Base-by-base conservation (phyloP, 768 basidiomycete species). In the Sporobolomyces roseus region DNA sequence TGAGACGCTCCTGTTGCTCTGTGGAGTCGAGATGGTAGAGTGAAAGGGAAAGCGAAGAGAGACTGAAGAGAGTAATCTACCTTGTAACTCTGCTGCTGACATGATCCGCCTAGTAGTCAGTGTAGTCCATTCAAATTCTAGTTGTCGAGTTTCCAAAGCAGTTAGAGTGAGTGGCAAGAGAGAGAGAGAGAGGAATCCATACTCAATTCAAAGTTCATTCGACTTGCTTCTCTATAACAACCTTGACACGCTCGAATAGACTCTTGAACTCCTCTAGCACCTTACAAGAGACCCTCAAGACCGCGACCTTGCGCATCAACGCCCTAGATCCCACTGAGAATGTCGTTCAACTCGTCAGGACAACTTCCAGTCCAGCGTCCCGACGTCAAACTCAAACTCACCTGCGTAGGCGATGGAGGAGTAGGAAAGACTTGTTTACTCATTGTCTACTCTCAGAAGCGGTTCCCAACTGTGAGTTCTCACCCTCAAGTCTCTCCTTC, bases 381-480 rank as follows among this genome's bases (percentile, higher is more conserved):
- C 0, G 66, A 68, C 45, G 56, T 58, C 27, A 68, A 68, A 30
- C 66, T 70, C 60, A 74, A 74, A 33, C 66, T 74, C 27, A 62
- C 61, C 32, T 67, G 65, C 43, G 73, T 74, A 45, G 73, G 73
- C 16, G 73, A 74, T 23, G 73, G 73, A 19, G 73, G 73, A 17
- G 65, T 70, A 21, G 68, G 71, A 13, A 72, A 90, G 89, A 93
- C 91, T 73, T 93, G 91, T 81, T 81, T 93, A 77, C 85, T 94
- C 82, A 93, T 93, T 77, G 91, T 93, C 77, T 93, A 92, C 82
- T 90, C 90, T 71, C 91, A 93, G 82, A 90, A 90, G 75, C 91
- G 89, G 43, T 93, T 93, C 85, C 91, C 91, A 36, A 90, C 91
- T 85, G 90, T 91, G 46, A 43, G 70, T 58, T 14, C 36, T 35